Evolutionary conservation across 1,284 basidiomycete genomes (phyloP), one percentile per base, ranked within the genome.

Genomic region (Rhodotorula sp.): DNA sequence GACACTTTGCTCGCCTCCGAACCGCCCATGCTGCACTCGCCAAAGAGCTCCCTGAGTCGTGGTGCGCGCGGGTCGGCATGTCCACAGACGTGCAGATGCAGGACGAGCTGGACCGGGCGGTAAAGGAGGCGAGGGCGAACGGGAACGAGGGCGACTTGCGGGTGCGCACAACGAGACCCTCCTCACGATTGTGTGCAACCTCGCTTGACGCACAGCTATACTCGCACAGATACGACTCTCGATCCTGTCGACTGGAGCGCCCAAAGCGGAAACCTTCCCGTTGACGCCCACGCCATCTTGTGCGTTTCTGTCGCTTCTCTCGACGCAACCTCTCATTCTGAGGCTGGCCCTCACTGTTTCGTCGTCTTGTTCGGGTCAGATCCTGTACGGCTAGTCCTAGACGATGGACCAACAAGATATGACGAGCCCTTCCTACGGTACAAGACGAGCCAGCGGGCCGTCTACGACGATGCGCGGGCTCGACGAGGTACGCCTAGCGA

Each of bases 391-490:
- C 66, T 75, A 17, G 71, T 72, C 7, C 16, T 73, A 2, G 74
- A 73, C 41, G 60, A 63, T 59, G 53, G 56, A 19, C 53, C 68
- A 10, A 70, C 71, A 1, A 49, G 25, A 7, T 75, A 73, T 44
- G 7, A n/a, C 8, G 66, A 68, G 46, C 66, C 74, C 13, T 71
- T 70, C 57, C 46, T 72, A 27, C 50, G 55, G 7, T 52, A 46
- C 61, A 72, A 75, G 41, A 75, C 68, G 41, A 66, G 68, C 3
- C 46, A 49, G 5, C 67, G 74, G 5, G 17, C 4, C 4, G 57
- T 65, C 34, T 72, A 75, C 68, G 74, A 75, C 34, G 41, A 56
- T 13, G 60, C 71, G 7, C 45, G 74, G 16, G 41, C 9, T 10
- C 59, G 71, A 25, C 50, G 12, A 13, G 71, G 74, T 75, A 23